Conservation (phyloP, 495 filamentous ascomycete species). For the Venustampulla echinocandica region DNA sequence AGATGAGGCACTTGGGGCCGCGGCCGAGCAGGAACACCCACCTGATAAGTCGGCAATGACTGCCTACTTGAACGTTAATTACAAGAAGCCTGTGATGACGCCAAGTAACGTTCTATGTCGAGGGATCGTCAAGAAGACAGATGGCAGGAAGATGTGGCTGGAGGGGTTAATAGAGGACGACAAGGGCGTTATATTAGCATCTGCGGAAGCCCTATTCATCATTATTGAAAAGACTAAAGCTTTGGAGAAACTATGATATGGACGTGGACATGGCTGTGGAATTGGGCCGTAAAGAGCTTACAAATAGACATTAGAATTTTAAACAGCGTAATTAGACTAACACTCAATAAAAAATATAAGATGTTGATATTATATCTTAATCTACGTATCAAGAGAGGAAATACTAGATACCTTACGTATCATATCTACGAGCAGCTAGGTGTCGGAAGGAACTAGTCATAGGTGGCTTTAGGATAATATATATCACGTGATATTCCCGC, state of each 20-base stretch:
- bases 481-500: too few relatives aligned
- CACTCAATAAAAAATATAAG: too few relatives aligned
- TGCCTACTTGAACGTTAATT: constrained; percentile 24
- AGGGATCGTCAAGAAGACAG: constrained; percentile 22
- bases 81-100: constrained; percentile 24
- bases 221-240: constrained; percentile 5
- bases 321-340: too few relatives aligned
- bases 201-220: constrained; percentile 25
- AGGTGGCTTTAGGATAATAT: too few relatives aligned
- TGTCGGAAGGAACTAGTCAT: too few relatives aligned
- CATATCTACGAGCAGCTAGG: too few relatives aligned
- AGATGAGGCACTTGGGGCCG: constrained; percentile 22
- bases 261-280: not conserved
- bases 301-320: too few relatives aligned
- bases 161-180: constrained; percentile 27
- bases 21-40: constrained; percentile 12
- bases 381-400: too few relatives aligned
- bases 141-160: constrained; percentile 25
- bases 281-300: too few relatives aligned
- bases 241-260: constrained; percentile 9
- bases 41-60: constrained; percentile 23
- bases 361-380: too few relatives aligned
- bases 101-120: constrained; percentile 24
- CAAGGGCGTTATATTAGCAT: constrained; percentile 22
- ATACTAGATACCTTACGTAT: too few relatives aligned